Conservation (phyloP, 2,329 filamentous ascomycete genomes). For the Botrytis paeoniae region DNA sequence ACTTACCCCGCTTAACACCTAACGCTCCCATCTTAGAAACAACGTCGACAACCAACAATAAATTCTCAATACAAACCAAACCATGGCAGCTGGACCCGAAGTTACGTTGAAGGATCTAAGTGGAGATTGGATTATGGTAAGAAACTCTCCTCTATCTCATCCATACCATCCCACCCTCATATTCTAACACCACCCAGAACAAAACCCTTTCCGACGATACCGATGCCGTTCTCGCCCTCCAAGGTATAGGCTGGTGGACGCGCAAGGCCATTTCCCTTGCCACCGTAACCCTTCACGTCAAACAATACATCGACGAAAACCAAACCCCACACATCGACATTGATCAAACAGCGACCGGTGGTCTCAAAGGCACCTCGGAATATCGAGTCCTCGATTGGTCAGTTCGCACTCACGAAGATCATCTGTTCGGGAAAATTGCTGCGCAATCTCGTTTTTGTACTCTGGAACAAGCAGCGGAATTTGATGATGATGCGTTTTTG, state of each 20-base stretch:
- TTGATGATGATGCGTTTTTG: slow-evolving; percentile 41
- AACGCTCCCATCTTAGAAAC: background rate
- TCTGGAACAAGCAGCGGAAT: slow-evolving; percentile 35
- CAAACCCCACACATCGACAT: slow-evolving; percentile 52
- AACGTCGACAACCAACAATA: background rate
- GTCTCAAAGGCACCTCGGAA: slow-evolving; percentile 58
- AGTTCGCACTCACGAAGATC: slow-evolving; percentile 53
- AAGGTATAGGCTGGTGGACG: slow-evolving; percentile 55
- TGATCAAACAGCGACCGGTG: slow-evolving; percentile 60
- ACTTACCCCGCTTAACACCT: background rate
- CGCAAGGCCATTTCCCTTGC: slow-evolving; percentile 59
- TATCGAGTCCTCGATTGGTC: slow-evolving; percentile 54
- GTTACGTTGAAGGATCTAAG: slow-evolving; percentile 51
- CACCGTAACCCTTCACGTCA: slow-evolving; percentile 49
- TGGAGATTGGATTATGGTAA: slow-evolving; percentile 53
- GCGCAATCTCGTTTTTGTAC: slow-evolving; percentile 20
- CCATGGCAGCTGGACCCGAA: slow-evolving; percentile 55
- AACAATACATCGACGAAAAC: slow-evolving; percentile 44
- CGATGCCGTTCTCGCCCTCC: slow-evolving; percentile 56
- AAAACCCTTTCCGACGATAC: slow-evolving; percentile 56
- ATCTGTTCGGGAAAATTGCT: slow-evolving; percentile 58
- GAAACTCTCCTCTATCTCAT: slow-evolving; percentile 17
- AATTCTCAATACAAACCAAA: background rate
- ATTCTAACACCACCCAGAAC: slow-evolving; percentile 46
- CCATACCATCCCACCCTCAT: background rate